phyloP scores from a whole-genome alignment of 78 protist genomes.

The Anaeramoeba flamelloides region DNA sequence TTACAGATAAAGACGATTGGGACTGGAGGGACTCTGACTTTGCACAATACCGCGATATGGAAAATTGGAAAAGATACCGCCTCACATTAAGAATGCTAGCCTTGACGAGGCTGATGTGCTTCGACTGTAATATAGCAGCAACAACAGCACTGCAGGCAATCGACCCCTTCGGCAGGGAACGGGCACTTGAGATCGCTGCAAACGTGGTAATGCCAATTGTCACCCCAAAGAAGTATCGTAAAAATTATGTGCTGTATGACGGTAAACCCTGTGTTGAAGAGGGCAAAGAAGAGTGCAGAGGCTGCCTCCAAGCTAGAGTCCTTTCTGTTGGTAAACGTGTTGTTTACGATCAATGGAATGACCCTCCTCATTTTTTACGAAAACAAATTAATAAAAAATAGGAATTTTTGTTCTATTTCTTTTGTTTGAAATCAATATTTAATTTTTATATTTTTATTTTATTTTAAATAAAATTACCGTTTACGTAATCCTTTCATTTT shows the following conservation, averaged over 20 bases:
- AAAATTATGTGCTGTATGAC: constrained; percentile 19
- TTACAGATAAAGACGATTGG: no score
- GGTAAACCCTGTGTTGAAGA: constrained; percentile 13
- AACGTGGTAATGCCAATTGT: constrained; percentile 28
- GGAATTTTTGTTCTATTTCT: background rate
- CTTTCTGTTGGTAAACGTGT: background rate
- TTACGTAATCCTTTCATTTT: no score
- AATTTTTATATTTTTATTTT: no score
- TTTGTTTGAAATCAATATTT: no score
- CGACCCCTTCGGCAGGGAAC: constrained; percentile 8
- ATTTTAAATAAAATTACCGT: no score
- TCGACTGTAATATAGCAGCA: constrained; percentile 16
- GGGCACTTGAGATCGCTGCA: constrained; percentile 2
- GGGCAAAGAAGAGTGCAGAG: background rate
- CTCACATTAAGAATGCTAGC: constrained; percentile 11
- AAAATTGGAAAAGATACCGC: background rate
- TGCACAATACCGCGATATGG: no score
- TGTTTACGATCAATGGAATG: background rate
- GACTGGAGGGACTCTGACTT: no score
- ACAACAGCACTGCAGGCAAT: constrained; percentile 25
- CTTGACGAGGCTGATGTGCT: background rate
- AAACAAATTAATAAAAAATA: background rate
- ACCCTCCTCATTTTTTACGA: background rate
- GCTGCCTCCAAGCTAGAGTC: background rate
- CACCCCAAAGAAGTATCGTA: constrained; percentile 15